Base-by-base conservation (phyloP, 2,329 filamentous ascomycete species). In the Aotearoamyces nothofagi region DNA sequence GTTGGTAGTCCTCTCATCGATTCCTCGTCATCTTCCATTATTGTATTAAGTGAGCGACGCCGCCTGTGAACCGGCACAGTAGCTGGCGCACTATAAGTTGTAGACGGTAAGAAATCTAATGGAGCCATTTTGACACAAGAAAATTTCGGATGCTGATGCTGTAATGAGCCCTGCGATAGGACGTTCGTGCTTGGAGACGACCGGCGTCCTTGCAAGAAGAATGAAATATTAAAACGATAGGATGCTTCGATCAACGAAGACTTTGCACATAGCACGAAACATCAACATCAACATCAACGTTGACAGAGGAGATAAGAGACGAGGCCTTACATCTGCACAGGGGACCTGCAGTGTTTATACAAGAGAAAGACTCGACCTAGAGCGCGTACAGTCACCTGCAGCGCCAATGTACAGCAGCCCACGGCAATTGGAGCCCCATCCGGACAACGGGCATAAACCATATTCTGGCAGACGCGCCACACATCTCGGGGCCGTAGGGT, bases 11-110 rank as follows among this genome's bases (percentile, higher is more conserved):
- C 43, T 32, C 41, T 34, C 22, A 30, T 33, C 23, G 45, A 47
- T 30, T 50, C 45, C 26, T 43, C 46, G 15, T 58, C 55, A 44
- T 73, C 66, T 55, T 75, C 67, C 33, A 72, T 63, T 60, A 74
- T 64, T 37, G 69, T 72, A 66, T 75, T 73, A 65, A 75, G 66
- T 37, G 55, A 51, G 43, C 60, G 57, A 45, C 58, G 61, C 46
- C 60, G 61, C 55, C 42, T 41, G 33, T 30, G 43, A 39, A 50
- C 67, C 68, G 63, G 69, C 66, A 62, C 62, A 55, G 59, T 43
- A 27, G 56, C 40, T 29, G 44, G 58, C 33, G 64, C 57, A 46
- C 50, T 56, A 56, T 67, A 70, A 30, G 55, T 57, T 43, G 55
- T 55, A 35, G 57, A 51, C 36, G 58, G 59, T 45, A 63, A 58